phyloP scores from a whole-genome alignment of 441 rosid genomes.

The Corymbia citriodora region DNA sequence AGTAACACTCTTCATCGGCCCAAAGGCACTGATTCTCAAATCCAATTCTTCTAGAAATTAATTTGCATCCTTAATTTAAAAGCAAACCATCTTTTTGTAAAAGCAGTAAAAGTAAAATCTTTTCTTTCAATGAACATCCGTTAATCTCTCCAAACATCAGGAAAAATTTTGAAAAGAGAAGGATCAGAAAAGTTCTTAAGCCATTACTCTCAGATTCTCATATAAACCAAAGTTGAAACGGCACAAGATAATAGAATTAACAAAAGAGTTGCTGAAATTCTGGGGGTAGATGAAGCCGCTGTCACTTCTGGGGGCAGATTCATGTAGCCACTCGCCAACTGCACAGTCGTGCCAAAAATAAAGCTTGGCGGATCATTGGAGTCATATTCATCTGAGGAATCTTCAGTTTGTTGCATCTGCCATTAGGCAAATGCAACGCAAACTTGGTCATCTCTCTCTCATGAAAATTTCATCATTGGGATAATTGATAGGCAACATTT shows the following conservation, averaged over 20 bases:
- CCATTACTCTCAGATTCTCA: not conserved
- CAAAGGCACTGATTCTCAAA: not conserved
- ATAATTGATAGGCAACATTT: too few species aligned
- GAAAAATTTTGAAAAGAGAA: not conserved
- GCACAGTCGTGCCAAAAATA: not conserved
- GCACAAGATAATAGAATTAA: too few species aligned
- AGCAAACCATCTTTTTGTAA: not conserved
- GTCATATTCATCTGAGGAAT: not conserved
- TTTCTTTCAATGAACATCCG: not conserved
- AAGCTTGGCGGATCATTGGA: not conserved
- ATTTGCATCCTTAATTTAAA: not conserved
- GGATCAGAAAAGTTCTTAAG: not conserved
- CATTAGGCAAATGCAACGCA: not conserved
- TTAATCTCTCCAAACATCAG: not conserved
- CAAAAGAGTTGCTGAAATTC: not conserved
- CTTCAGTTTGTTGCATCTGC: not conserved
- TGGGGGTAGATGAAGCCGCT: not conserved
- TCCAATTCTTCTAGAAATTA: not conserved
- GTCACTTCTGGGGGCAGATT: not conserved
- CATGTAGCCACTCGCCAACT: not conserved
- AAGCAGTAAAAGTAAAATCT: not conserved
- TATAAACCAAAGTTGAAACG: too few species aligned
- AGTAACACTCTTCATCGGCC: not conserved
- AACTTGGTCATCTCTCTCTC: not conserved
- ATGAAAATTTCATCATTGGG: not conserved